Evolutionary conservation across 2,329 filamentous ascomycete species (phyloP), one percentile per base, ranked within the genome.

Genomic region (Ascochyta viciae-villosae): DNA sequence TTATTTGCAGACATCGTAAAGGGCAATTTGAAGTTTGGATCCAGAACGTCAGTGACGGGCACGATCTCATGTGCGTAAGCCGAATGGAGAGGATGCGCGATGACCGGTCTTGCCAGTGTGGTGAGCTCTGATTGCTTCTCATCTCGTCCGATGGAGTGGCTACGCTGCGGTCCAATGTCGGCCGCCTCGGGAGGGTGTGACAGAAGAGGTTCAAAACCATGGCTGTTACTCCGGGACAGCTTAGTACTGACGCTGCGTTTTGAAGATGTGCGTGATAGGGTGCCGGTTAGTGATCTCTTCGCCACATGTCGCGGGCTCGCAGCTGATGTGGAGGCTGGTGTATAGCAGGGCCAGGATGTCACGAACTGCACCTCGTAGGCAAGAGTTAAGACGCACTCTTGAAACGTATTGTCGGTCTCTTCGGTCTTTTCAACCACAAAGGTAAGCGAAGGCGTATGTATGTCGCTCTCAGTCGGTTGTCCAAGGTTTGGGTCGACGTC

Each of bases 301-400:
- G 68, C 49, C 13, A 71, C 57, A 22, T 64, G 63, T 9, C 66
- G 68, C 10, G 63, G 54, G 43, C 59, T 65, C 3, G 59, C 62
- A n/a, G 58, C 26, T 23, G 64, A 58, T 6, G 65, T 61, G 12
- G 65, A 57, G 12, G 65, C 56, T 13, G 82, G 81, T 10, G 79
- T 75, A 6, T 74, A 78, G 65, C 84, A 87, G 16, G 81, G 82
- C 64, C 82, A 82, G 1, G 83, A 82, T 0, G 82, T 78, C 39
- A 87, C 72, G 63, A 85, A 86, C 26, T 81, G 77, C 13, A 83
- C 77, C 54, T 85, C 82, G 65, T 83, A 77, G 15, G 70, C 74
- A 24, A 86, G 70, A 1, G 78, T 63, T n/a, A 76, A 51, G 2
- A 60, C 66, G 42, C 71, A 58, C 2, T 44, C 58, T 5, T 43